Percentiles rank a stretch among this genome's conserved stretches.
Evolutionary conservation across 129 eudicot genomes (phyloP).

Genomic region (Dittrichia graveolens): DNA sequence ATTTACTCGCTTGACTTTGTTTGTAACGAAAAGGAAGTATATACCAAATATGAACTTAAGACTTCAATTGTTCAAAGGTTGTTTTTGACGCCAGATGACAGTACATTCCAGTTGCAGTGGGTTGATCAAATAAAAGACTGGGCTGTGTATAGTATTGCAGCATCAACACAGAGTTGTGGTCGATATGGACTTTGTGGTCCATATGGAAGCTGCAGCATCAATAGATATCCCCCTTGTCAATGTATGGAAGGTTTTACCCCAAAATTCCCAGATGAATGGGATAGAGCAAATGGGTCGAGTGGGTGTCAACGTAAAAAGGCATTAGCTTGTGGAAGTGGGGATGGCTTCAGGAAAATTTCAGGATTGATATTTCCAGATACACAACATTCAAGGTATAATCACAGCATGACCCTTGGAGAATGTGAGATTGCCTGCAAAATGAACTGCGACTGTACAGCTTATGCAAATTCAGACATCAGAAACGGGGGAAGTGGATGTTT

Average conservation of each 20-base stretch:
- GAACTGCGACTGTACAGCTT: too few species aligned
- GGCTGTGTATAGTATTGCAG: background rate
- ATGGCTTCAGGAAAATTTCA: constrained; percentile 25
- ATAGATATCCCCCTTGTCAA: constrained; percentile 11
- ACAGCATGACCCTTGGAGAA: too few species aligned
- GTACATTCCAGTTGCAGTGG: constrained; percentile 22
- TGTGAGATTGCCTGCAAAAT: too few species aligned
- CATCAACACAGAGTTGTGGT: constrained; percentile 31
- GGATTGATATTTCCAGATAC: constrained; percentile 42
- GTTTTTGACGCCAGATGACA: constrained; percentile 16
- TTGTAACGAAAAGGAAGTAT: constrained; percentile 26
- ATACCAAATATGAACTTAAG: constrained; percentile 6
- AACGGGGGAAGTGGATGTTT: constrained; percentile 36
- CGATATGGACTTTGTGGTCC: constrained; percentile 39
- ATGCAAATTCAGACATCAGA: too few species aligned
- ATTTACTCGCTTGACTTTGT: constrained; percentile 4
- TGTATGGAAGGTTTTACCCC: constrained; percentile 40
- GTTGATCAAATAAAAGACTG: constrained; percentile 18
- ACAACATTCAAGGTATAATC: constrained; percentile 11
- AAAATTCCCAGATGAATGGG: constrained; percentile 15
- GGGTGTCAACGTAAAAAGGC: constrained; percentile 37
- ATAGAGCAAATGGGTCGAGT: constrained; percentile 32
- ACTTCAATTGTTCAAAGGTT: constrained; percentile 11
- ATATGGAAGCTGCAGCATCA: constrained; percentile 34
- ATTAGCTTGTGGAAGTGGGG: constrained; percentile 28